Evolutionary conservation across 202 grass and related monocot species (phyloP), one percentile per base, ranked within the genome.

Genomic region (Zizania palustris): DNA sequence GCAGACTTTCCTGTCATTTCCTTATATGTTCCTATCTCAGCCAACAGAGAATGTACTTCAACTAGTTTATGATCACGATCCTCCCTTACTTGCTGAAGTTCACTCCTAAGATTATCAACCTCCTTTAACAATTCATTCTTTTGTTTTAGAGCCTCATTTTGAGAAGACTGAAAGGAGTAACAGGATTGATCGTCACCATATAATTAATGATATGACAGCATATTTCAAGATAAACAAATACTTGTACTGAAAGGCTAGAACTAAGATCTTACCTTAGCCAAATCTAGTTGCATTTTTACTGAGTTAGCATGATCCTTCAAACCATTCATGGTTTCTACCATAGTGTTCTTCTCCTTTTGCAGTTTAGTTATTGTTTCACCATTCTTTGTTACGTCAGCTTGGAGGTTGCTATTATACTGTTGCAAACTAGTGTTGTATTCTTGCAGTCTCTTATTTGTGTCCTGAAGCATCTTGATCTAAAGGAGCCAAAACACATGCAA

Each of bases 401-500:
- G 96, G 45, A 99, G 86, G 66, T 88, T 95, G 82, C 87, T 74
- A 60, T 95, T 99, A 55, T 99, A 99, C 28, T 90, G 89, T 54
- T 99, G 96, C 74, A 99, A 84, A 58, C 92, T 99, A 63, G 87
- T 89, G 64, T 95, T 99, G 71, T 99, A 95, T 39, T 94, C 91
- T 37, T 93, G 88, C 44, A 97, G 82, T 58, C 91, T 92, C 69
- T 86, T 94, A 41, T 87, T 85, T 78, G 88, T 99, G 48, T 90
- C 87, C 60, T 99, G 89, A 45, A 95, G 83, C 85, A 87, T 95
- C 72, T 89, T 90, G 69, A 95, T 80, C 96, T 99, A 67, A 50
- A 74, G 18, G 55, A 62, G 66, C 1, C 4, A 41, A 78, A 5
- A 59, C 50, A 11, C 4, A 55, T 6, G 14, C 5, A 15, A 61